Evolutionary conservation across 2,329 filamentous ascomycete genomes (phyloP), one percentile per base, ranked within the genome.

Genomic region (Lachnellula subtilissima): DNA sequence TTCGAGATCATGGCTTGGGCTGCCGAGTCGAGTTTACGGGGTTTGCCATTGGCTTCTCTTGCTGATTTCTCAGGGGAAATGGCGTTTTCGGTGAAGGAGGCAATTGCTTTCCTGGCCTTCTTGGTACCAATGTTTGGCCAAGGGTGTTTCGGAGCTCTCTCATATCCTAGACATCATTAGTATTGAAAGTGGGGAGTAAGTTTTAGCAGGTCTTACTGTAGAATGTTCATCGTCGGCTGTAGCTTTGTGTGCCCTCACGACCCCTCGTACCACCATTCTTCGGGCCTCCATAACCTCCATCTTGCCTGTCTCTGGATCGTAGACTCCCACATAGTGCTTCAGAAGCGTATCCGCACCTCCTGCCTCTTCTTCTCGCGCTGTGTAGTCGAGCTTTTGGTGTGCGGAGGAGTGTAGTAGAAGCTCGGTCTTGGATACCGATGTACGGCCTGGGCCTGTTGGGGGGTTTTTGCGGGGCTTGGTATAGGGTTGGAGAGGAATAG

Each of bases 71-170:
- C 57, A 28, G 69, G 68, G 8, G 64, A 62, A 37, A 93, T 90
- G 17, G 87, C 87, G 67, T 92, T 91, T 65, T 88, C 79, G 2
- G 84, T 84, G 61, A 82, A 78, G 54, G 85, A 81, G 28, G 80
- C 78, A 63, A 94, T 84, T 1, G 84, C 87, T 74, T 92, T 93
- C 77, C 86, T 88, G 22, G 89, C 87, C 73, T 92, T 93, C 76
- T 89, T 91, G 25, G 89, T 93, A 70, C 90, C 90, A 95, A 95
- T 35, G 87, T 84, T 65, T 88, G 80, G 42, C 88, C 88, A 12
- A 95, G 83, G 2, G 86, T 82, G 64, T 84, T 86, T 64, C 82
- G 83, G 67, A 82, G 81, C 28, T 86, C 81, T 65, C 80, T 74
- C 66, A 80, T 80, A 46, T 75, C 80, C 83, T 86, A 64, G 17